A percentile compares a stretch with the other conserved stretches of the same genome.
Evolutionary conservation across 495 filamentous ascomycete species (phyloP).

Genomic region (Penicillium crystallinum): DNA sequence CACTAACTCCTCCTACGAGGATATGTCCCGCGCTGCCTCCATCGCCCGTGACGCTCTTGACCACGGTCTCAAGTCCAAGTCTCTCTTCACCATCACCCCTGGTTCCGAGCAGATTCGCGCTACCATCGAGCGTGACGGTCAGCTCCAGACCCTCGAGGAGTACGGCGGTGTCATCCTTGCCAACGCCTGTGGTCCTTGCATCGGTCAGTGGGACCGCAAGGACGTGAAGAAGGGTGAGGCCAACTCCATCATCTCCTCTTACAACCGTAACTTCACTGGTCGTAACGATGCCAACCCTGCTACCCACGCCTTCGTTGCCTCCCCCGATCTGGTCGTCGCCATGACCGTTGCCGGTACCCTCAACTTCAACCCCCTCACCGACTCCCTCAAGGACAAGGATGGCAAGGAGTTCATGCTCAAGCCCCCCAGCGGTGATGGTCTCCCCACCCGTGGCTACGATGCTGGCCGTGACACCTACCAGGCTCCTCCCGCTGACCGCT

Average conservation of each 20-base stretch:
- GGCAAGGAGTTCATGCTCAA: constrained; percentile 92
- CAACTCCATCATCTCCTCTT: constrained; percentile 94
- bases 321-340: constrained; percentile 94
- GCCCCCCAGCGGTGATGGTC: constrained; percentile 73
- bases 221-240: constrained; percentile 96
- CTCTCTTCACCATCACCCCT: constrained; percentile 89
- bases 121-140: constrained; percentile 90
- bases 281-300: constrained; percentile 99
- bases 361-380: constrained; percentile 95
- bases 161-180: constrained; percentile 95
- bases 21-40: constrained; percentile 92
- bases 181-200: constrained; percentile 86
- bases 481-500: constrained; percentile 80
- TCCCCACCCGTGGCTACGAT: constrained; percentile 82
- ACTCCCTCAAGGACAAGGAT: constrained; percentile 90
- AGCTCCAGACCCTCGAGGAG: constrained; percentile 94
- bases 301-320: constrained; percentile 97
- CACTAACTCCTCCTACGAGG: constrained; percentile 99
- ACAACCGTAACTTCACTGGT: constrained; percentile 99
- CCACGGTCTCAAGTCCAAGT: constrained; percentile 92
- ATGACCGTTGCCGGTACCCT: constrained; percentile 85
- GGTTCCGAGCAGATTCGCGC: constrained; percentile 98
- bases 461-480: constrained; percentile 95
- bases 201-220: constrained; percentile 86
- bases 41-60: constrained; percentile 92